phyloP scores from a whole-genome alignment of 2,329 filamentous ascomycete genomes.

The Karstenula rhodostoma region DNA sequence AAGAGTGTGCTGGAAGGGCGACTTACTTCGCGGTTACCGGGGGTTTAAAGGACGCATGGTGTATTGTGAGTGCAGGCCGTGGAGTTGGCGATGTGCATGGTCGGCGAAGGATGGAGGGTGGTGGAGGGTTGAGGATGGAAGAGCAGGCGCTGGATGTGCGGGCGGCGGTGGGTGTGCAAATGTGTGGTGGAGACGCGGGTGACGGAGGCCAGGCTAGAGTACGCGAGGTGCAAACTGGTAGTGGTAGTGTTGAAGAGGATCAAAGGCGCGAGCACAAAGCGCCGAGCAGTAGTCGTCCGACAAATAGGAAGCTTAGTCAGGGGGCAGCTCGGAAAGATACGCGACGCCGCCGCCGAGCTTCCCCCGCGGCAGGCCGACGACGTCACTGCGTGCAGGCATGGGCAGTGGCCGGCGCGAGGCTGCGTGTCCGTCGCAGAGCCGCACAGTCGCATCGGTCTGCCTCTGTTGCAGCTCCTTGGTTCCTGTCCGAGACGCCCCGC shows the following conservation, averaged over 20 bases:
- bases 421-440: not conserved
- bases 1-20: not conserved
- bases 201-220: constrained; percentile 1
- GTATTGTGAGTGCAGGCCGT: constrained; percentile 16
- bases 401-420: not conserved
- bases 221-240: constrained; percentile 8
- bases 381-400: not conserved
- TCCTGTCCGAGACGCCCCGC: not conserved
- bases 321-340: not conserved
- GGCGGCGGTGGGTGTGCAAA: constrained; percentile 5
- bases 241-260: constrained; percentile 8
- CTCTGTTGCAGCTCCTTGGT: too few species aligned
- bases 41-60: constrained; percentile 27
- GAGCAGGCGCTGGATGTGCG: not conserved
- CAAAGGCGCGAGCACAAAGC: not conserved
- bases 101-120: constrained; percentile 11
- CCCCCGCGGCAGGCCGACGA: not conserved
- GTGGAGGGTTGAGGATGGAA: constrained; percentile 1
- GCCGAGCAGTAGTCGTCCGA: not conserved
- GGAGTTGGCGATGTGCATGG: constrained; percentile 25
- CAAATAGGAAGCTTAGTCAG: constrained; percentile 11
- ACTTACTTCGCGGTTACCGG: constrained; percentile 29
- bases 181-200: not conserved
- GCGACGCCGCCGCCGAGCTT: not conserved
- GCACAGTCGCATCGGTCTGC: too few species aligned